These are phyloP conservation scores for Alopecurus myosuroides DNA, from an alignment of 176 grass and related monocot species.

Conservation along the genomic window DNA sequence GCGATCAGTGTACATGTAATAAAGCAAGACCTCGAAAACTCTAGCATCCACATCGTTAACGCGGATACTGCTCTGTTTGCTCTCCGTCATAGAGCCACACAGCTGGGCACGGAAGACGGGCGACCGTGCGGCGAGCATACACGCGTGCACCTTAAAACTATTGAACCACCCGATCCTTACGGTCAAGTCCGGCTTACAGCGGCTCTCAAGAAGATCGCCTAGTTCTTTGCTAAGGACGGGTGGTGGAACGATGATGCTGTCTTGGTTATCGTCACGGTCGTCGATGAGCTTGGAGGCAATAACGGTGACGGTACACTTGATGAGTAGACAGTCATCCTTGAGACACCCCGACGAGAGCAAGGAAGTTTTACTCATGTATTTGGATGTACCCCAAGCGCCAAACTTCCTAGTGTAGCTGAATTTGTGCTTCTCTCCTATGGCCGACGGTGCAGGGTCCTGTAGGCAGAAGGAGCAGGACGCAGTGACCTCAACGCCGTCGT, in stretches of 20 bases:
- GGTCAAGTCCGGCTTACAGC: not conserved
- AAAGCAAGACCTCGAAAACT: slow-evolving; percentile 11
- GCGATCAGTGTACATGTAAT: slow-evolving; percentile 33
- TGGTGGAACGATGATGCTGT: not conserved
- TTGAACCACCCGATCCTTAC: not conserved
- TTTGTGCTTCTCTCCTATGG: not conserved
- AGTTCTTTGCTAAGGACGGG: not conserved
- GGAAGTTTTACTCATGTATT: too few relatives aligned
- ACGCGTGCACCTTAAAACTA: not conserved
- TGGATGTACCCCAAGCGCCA: too few relatives aligned
- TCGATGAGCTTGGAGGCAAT: not conserved
- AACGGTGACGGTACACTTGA: not conserved
- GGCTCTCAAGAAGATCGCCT: not conserved
- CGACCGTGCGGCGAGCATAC: not conserved
- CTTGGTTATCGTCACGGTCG: not conserved
- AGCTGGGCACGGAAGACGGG: not conserved
- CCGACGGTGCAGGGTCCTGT: not conserved
- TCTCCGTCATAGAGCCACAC: not conserved
- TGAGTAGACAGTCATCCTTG: not conserved
- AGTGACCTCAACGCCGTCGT: too few relatives aligned
- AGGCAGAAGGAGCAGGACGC: not conserved
- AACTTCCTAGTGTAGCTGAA: not conserved
- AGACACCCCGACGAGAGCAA: not conserved
- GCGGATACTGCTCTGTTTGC: not conserved
- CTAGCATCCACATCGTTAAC: not conserved